These are phyloP conservation scores for Wallacemonas collosoma DNA, from an alignment of 208 protist genomes.

Conservation along the genomic window DNA sequence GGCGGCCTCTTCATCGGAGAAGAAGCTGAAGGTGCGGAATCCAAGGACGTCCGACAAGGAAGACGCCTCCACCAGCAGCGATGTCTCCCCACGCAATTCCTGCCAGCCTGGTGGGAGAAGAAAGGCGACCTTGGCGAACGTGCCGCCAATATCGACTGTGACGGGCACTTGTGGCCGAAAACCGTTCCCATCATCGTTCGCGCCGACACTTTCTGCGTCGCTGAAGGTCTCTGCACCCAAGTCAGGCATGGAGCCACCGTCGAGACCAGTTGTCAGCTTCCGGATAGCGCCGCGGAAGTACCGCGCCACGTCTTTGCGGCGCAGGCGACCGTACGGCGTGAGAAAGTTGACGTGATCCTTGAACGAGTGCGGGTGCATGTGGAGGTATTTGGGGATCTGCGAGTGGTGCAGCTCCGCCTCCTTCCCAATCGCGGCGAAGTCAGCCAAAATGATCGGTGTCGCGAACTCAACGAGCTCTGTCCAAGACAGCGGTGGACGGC, in stretches of 20 bases:
- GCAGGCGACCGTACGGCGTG: conserved; percentile 68
- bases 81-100: conserved; percentile 16
- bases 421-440: conserved; percentile 56
- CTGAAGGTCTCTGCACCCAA: conserved; percentile 22
- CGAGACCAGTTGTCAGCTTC: conserved; percentile 24
- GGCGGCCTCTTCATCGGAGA: conserved; percentile 38
- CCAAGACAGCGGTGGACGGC: conserved; percentile 43
- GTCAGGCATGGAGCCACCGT: conserved; percentile 10
- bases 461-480: conserved; percentile 67
- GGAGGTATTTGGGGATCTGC: conserved; percentile 63
- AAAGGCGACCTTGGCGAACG: conserved; percentile 89
- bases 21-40: conserved; percentile 64
- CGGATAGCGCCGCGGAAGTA: conserved; percentile 82
- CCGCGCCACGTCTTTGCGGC: conserved; percentile 50
- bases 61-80: conserved; percentile 66
- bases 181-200: background rate
- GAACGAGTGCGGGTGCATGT: conserved; percentile 90
- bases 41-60: conserved; percentile 73
- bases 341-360: conserved; percentile 76
- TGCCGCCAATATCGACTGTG: conserved; percentile 90
- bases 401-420: conserved; percentile 65
- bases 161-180: conserved; percentile 59
- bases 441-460: conserved; percentile 52
- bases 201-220: conserved; percentile 38
- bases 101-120: conserved; percentile 59